These are phyloP conservation scores for Lecanosticta acicola DNA, from an alignment of 2,329 filamentous ascomycete genomes.

Conservation along the genomic window DNA sequence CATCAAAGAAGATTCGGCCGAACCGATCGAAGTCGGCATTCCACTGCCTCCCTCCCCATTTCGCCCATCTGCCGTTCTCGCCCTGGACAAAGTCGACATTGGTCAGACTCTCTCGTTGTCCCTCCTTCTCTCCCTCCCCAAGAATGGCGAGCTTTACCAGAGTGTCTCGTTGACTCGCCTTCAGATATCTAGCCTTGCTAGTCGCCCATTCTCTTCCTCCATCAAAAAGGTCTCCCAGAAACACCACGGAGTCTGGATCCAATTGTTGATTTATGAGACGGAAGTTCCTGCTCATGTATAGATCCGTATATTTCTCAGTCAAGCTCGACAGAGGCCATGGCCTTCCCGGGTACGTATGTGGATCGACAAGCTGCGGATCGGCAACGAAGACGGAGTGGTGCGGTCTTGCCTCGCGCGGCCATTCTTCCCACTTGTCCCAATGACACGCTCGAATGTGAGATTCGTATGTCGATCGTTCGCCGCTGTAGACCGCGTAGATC, in stretches of 20 bases:
- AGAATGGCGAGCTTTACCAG: constrained; percentile 19
- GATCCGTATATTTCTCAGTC: constrained; percentile 72
- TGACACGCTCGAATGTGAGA: constrained; percentile 64
- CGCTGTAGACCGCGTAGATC: constrained; percentile 73
- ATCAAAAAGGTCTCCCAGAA: constrained; percentile 91
- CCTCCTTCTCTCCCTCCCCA: constrained; percentile 16
- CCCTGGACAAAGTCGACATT: constrained; percentile 27
- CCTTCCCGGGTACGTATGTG: constrained; percentile 87
- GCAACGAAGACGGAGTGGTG: constrained; percentile 81
- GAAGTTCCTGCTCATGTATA: constrained; percentile 81
- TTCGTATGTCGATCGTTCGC: constrained; percentile 73
- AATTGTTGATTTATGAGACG: constrained; percentile 68
- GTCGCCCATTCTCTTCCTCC: constrained; percentile 94
- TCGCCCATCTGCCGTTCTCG: constrained; percentile 47
- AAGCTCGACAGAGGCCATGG: constrained; percentile 64
- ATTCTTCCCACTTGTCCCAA: constrained; percentile 88
- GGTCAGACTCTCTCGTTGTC: constrained; percentile 18
- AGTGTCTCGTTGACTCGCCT: constrained; percentile 16
- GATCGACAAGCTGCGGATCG: constrained; percentile 87
- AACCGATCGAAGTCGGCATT: constrained; percentile 80
- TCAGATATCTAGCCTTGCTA: constrained; percentile 34
- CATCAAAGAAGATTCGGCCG: constrained; percentile 68
- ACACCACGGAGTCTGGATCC: constrained; percentile 81
- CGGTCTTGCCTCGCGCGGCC: constrained; percentile 72
- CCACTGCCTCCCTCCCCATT: constrained; percentile 81